Base-by-base conservation (phyloP, 75 land plant genomes). In the Cryptomeria japonica region DNA sequence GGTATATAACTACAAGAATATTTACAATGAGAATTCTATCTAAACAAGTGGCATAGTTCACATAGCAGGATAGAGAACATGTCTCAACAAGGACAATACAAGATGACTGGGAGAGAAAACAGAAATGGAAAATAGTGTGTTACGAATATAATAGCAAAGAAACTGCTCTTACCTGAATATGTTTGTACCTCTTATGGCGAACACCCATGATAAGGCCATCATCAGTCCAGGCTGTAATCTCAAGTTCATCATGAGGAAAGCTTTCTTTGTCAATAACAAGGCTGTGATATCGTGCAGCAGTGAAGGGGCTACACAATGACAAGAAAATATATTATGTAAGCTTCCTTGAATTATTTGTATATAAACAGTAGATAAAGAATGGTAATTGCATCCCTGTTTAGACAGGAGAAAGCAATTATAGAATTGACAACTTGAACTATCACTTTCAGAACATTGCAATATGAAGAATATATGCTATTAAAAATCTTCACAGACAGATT, bases 151-250 rank as follows among this genome's bases (percentile, higher is more conserved):
- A 46, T 49, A 82, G 84, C 12, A 82, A 82, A 82, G 14, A n/a
- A 82, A 82, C 51, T 10, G 39, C 2, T 14, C 38, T 34, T 88
- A 96, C 99, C 97, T 95, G 99, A 38, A 98, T 88, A 90, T 97
- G 94, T 86, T 84, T 91, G 84, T 95, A 93, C 83, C 87, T 90
- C 76, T 91, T 94, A 91, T 98, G 99, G 14, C 99, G 95, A 82
- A 95, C 96, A 82, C 97, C 99, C 99, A 98, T 98, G 46, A 98
- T 87, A 49, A 98, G 86, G 25, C 97, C 99, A 91, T 98, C 99
- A 55, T 94, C 96, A 13, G 99, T 98, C 99, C 99, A 93, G 64
- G 99, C 99, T 70, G 99, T 98, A 53, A 98, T 86, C 87, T 98
- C 99, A 70, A 98, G 97, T 77, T 86, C 91, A 47, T 96, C 94